Evolutionary conservation across 2,329 filamentous ascomycete genomes (phyloP).

Genomic region (Epichloe hybrida): DNA sequence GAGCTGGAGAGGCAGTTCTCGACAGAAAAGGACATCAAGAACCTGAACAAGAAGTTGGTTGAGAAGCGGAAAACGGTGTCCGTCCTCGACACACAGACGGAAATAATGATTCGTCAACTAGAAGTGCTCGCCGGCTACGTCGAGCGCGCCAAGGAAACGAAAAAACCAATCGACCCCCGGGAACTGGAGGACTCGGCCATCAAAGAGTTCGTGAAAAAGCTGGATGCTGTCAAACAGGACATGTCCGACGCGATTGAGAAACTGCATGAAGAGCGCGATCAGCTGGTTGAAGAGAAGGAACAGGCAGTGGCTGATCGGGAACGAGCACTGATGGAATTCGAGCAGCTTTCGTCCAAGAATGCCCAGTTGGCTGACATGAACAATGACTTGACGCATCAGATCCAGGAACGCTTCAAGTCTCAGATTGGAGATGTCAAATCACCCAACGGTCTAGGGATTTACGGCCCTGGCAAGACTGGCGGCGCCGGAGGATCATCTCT

Average conservation of each 20-base stretch:
- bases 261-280: conserved; percentile 59
- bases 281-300: conserved; percentile 72
- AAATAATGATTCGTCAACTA: conserved; percentile 87
- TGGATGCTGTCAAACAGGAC: conserved; percentile 46
- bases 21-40: conserved; percentile 52
- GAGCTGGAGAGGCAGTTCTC: conserved; percentile 73
- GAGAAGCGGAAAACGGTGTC: conserved; percentile 96
- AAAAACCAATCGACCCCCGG: conserved; percentile 64
- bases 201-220: conserved; percentile 73
- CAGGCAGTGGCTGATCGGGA: conserved; percentile 76
- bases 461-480: conserved; percentile 34
- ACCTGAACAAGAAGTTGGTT: conserved; percentile 72
- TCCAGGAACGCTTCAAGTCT: conserved; percentile 83
- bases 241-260: conserved; percentile 46
- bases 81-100: conserved; percentile 82
- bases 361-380: conserved; percentile 89
- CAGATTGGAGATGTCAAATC: conserved; percentile 44
- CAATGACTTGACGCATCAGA: conserved; percentile 86
- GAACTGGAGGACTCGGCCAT: conserved; percentile 82
- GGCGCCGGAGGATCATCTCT: conserved; percentile 32
- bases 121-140: conserved; percentile 83
- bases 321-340: conserved; percentile 87
- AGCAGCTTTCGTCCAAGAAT: conserved; percentile 88
- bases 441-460: conserved; percentile 44
- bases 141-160: conserved; percentile 70